phyloP scores from a whole-genome alignment of 2,329 filamentous ascomycete species.

The Ustilaginoidea virens region DNA sequence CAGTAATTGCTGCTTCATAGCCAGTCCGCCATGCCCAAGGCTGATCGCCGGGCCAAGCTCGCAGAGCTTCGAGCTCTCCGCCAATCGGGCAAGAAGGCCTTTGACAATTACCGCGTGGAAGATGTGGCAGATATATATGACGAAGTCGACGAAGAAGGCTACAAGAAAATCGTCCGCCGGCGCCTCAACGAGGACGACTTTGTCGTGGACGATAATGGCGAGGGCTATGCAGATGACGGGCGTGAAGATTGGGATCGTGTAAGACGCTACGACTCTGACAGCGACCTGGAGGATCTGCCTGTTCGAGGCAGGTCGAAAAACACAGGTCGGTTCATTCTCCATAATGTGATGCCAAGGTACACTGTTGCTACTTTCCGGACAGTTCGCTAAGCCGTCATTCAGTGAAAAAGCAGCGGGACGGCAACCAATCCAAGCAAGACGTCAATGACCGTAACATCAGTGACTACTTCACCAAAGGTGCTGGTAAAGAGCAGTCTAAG shows the following conservation, averaged over 20 bases:
- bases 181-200: conserved; percentile 92
- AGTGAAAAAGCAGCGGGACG: conserved; percentile 80
- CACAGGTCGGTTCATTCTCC: conserved; percentile 27
- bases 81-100: conserved; percentile 78
- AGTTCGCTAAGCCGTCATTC: conserved; percentile 1
- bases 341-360: too few species aligned
- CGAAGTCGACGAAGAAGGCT: conserved; percentile 89
- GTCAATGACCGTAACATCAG: conserved; percentile 84
- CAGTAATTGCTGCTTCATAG: too few species aligned
- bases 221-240: conserved; percentile 92
- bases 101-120: conserved; percentile 74
- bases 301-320: conserved; percentile 33
- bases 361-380: neutral
- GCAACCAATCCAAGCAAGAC: conserved; percentile 71
- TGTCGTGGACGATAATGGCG: conserved; percentile 94
- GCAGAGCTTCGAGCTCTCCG: conserved; percentile 75
- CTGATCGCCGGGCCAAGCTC: conserved; percentile 33
- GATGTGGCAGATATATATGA: conserved; percentile 82
- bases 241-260: conserved; percentile 84
- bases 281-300: conserved; percentile 33
- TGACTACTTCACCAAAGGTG: conserved; percentile 81
- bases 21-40: conserved; percentile 19
- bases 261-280: conserved; percentile 55
- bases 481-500: conserved; percentile 51
- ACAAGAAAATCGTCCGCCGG: conserved; percentile 87